These are phyloP conservation scores for Leccinum barrowsii DNA, from an alignment of 768 basidiomycete genomes.

Conservation along the genomic window DNA sequence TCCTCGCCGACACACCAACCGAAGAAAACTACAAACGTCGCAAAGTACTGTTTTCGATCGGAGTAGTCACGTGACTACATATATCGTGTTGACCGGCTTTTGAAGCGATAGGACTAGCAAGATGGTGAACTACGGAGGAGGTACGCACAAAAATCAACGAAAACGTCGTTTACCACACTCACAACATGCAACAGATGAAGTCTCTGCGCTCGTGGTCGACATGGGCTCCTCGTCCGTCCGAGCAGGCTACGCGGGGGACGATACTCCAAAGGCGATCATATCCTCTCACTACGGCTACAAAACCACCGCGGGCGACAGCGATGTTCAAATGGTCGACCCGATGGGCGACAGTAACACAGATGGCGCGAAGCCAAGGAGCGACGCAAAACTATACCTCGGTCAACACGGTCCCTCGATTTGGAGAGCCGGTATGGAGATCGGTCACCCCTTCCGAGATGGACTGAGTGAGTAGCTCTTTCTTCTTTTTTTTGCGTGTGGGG, in stretches of 20 bases:
- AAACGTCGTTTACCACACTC: neutral
- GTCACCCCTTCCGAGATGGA: slow-evolving; percentile 79
- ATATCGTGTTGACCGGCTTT: neutral
- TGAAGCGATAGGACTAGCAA: neutral
- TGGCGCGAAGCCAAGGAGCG: slow-evolving; percentile 36
- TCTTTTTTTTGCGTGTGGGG: neutral
- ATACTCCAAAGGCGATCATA: slow-evolving; percentile 88
- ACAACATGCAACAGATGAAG: slow-evolving; percentile 66
- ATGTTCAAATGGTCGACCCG: slow-evolving; percentile 41
- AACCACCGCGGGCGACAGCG: slow-evolving; percentile 31
- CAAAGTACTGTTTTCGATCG: neutral
- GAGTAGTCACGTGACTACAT: slow-evolving; percentile 9
- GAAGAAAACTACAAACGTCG: neutral
- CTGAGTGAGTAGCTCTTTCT: slow-evolving; percentile 53
- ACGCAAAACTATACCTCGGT: slow-evolving; percentile 71
- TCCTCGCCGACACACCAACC: neutral
- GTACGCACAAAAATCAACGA: slow-evolving; percentile 38
- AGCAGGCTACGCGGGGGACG: slow-evolving; percentile 97
- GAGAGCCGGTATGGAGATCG: slow-evolving; percentile 86
- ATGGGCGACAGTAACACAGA: slow-evolving; percentile 31
- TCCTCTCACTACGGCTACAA: slow-evolving; percentile 87
- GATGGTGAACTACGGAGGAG: slow-evolving; percentile 89
- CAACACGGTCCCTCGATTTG: slow-evolving; percentile 88
- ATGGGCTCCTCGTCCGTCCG: slow-evolving; percentile 87
- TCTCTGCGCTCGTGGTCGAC: slow-evolving; percentile 95